Conservation (phyloP, 1,284 basidiomycete species). For the Gomphus sp. region DNA sequence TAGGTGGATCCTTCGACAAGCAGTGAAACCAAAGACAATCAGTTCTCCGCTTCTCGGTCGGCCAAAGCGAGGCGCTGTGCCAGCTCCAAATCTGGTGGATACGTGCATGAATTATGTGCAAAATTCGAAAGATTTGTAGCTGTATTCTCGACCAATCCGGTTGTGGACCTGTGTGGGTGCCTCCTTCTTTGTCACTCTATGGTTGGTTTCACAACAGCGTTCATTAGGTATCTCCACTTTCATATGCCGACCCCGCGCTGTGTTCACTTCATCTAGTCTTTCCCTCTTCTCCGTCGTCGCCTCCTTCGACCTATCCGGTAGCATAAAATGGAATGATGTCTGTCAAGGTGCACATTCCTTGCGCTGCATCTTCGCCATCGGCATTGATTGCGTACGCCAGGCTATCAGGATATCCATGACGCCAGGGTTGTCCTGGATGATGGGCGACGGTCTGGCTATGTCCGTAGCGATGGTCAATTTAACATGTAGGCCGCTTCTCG, state of each 20-base stretch:
- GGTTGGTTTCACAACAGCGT: not conserved
- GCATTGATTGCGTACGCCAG: conserved; percentile 18
- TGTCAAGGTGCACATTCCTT: conserved; percentile 38
- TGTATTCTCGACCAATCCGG: too few relatives aligned
- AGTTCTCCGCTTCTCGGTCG: not conserved
- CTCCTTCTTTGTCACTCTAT: not conserved
- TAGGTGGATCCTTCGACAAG: not conserved
- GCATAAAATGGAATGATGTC: conserved; percentile 53
- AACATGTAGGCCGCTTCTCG: conserved; percentile 40
- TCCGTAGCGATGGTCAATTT: conserved; percentile 52
- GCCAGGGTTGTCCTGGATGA: conserved; percentile 54
- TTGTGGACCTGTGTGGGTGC: conserved; percentile 2
- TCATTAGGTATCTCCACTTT: not conserved
- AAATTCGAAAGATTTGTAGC: too few relatives aligned
- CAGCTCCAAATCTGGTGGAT: not conserved
- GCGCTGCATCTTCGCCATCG: not conserved
- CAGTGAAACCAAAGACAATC: too few relatives aligned
- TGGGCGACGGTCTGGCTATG: conserved; percentile 39
- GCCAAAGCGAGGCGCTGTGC: not conserved
- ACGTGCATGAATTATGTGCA: not conserved
- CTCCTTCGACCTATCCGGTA: conserved; percentile 48
- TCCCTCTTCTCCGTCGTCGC: conserved; percentile 16
- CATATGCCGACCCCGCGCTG: not conserved
- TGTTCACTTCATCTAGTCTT: not conserved
- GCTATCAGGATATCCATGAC: conserved; percentile 38